Evolutionary conservation across 2,329 filamentous ascomycete species (phyloP).

Genomic region (Aspergillus latus): DNA sequence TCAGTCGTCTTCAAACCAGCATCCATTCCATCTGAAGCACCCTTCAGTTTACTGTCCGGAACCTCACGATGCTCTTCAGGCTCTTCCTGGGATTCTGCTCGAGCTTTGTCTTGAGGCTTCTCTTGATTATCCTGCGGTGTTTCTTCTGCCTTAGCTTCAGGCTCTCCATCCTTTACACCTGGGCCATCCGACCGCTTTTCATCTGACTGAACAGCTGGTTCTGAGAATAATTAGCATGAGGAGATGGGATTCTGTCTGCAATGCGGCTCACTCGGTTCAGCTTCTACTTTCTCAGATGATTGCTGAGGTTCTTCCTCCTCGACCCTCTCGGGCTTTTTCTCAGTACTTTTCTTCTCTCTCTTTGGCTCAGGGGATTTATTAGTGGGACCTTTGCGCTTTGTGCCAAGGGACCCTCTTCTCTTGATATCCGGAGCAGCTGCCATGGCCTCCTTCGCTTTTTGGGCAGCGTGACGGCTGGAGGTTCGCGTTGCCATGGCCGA

Average conservation of each 20-base stretch:
- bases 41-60: constrained; percentile 6
- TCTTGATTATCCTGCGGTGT: not conserved
- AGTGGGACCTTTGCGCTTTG: constrained; percentile 41
- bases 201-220: constrained; percentile 7
- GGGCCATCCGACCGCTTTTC: constrained; percentile 2
- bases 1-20: constrained; percentile 52
- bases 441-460: constrained; percentile 46
- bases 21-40: constrained; percentile 23
- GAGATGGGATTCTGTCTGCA: not conserved
- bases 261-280: constrained; percentile 9
- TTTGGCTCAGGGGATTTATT: constrained; percentile 35
- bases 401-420: constrained; percentile 28
- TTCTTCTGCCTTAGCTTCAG: constrained; percentile 14
- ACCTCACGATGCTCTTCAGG: constrained; percentile 15
- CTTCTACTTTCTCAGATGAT: constrained; percentile 16
- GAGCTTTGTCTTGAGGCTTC: not conserved
- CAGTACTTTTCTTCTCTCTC: constrained; percentile 38
- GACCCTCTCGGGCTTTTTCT: constrained; percentile 15
- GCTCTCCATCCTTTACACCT: constrained; percentile 13
- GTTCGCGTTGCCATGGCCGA: constrained; percentile 35
- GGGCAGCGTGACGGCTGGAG: constrained; percentile 45
- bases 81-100: constrained; percentile 15
- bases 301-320: constrained; percentile 9
- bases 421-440: constrained; percentile 32
- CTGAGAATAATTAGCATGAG: not conserved